phyloP scores from a whole-genome alignment of 169 alveolate genomes.

The Amoebophrya sp. region DNA sequence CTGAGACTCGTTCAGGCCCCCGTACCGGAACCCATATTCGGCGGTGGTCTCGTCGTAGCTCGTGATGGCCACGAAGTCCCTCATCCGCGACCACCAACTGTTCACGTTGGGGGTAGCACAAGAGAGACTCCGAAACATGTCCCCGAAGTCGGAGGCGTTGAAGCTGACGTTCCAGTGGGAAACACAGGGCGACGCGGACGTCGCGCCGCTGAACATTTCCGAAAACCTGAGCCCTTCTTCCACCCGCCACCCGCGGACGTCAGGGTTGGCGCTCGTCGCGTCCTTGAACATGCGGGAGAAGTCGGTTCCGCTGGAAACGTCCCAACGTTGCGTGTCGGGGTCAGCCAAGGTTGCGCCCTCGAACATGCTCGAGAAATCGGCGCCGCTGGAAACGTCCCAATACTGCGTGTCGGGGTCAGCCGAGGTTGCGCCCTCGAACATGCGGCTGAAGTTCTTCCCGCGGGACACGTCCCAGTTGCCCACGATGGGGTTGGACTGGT shows the following conservation, averaged over 20 bases:
- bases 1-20: too few species aligned
- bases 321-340: background rate
- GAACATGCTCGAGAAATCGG: background rate
- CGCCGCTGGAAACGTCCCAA: background rate
- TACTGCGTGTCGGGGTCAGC: background rate
- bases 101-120: too few species aligned
- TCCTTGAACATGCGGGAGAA: background rate
- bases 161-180: too few species aligned
- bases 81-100: too few species aligned
- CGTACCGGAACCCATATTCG: too few species aligned
- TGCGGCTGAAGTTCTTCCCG: background rate
- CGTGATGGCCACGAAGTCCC: too few species aligned
- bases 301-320: background rate
- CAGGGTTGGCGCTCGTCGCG: background rate
- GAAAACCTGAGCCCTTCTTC: background rate
- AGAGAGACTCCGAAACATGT: too few species aligned
- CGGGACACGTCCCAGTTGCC: background rate
- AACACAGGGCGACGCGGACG: background rate
- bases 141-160: too few species aligned
- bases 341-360: background rate
- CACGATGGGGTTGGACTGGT: background rate
- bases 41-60: too few species aligned
- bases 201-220: background rate
- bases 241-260: background rate
- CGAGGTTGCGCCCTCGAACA: background rate